Evolutionary conservation across 1,139 yeast species (phyloP).

Genomic region (Lodderomyces theae): DNA sequence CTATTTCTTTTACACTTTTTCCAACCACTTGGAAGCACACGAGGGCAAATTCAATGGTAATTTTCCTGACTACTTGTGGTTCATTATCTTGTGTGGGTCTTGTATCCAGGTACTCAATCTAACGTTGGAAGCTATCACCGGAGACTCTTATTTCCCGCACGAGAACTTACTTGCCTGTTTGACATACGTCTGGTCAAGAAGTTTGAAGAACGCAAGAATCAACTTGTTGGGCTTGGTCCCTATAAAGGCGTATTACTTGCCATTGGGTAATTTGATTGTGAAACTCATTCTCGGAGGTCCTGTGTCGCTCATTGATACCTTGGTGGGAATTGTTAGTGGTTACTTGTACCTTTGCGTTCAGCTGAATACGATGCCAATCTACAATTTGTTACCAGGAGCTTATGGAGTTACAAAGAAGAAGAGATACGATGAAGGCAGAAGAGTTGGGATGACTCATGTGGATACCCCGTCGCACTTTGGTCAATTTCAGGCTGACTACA

Average conservation of each 20-base stretch:
- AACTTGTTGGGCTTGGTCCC: constrained; percentile 54
- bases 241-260: constrained; percentile 57
- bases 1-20: constrained; percentile 56
- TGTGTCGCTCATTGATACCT: constrained; percentile 35
- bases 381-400: constrained; percentile 41
- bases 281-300: constrained; percentile 46
- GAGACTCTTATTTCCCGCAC: constrained; percentile 23
- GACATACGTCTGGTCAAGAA: constrained; percentile 59
- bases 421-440: constrained; percentile 21
- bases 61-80: constrained; percentile 58
- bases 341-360: constrained; percentile 61
- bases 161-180: constrained; percentile 49
- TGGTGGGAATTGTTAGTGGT: constrained; percentile 53
- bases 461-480: constrained; percentile 2
- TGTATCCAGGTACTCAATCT: constrained; percentile 34
- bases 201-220: constrained; percentile 48
- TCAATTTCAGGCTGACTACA: constrained; percentile 18
- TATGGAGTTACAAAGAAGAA: constrained; percentile 10
- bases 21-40: constrained; percentile 49
- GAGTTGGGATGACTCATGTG: constrained; percentile 30
- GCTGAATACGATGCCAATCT: constrained; percentile 48
- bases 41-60: constrained; percentile 51
- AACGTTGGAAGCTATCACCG: constrained; percentile 26
- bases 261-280: constrained; percentile 52
- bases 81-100: constrained; percentile 48